These are phyloP conservation scores for Paradendryphiella salina DNA, from an alignment of 2,329 filamentous ascomycete genomes.

Conservation along the genomic window DNA sequence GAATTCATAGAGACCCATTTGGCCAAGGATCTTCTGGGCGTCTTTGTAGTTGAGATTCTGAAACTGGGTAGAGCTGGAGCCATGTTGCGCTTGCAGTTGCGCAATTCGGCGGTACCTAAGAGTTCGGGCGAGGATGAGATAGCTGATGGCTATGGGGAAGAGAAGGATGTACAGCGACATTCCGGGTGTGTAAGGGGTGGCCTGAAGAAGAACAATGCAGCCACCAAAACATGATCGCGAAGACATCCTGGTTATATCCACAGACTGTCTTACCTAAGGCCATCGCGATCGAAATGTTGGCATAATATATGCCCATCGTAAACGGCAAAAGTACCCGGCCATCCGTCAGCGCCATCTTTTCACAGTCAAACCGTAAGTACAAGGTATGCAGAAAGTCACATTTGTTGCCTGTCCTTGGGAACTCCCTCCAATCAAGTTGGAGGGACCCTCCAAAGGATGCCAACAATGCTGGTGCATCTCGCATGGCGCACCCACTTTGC, in stretches of 20 bases:
- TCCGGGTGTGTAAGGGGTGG: background rate
- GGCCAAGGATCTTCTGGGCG: conserved; percentile 3
- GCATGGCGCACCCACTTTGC: background rate
- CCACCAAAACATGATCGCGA: background rate
- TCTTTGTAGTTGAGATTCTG: conserved; percentile 9
- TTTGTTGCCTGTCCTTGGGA: background rate
- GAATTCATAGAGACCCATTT: conserved; percentile 10
- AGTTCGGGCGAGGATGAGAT: conserved; percentile 5
- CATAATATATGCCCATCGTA: background rate
- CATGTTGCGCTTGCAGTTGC: conserved; percentile 7
- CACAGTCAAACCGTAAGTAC: background rate
- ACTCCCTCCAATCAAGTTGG: background rate
- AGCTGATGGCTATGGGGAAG: background rate
- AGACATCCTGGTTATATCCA: background rate
- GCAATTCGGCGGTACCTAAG: conserved; percentile 12
- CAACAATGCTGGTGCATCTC: no score
- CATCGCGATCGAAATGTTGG: background rate
- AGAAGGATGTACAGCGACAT: background rate
- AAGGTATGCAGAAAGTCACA: background rate
- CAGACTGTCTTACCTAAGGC: background rate
- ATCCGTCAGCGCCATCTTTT: background rate
- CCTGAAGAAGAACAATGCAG: background rate
- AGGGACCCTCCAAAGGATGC: background rate
- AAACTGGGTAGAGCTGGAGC: conserved; percentile 2
- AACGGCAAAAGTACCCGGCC: background rate